phyloP scores from a whole-genome alignment of 2,329 filamentous ascomycete species.

The Colletotrichum chrysophilum region DNA sequence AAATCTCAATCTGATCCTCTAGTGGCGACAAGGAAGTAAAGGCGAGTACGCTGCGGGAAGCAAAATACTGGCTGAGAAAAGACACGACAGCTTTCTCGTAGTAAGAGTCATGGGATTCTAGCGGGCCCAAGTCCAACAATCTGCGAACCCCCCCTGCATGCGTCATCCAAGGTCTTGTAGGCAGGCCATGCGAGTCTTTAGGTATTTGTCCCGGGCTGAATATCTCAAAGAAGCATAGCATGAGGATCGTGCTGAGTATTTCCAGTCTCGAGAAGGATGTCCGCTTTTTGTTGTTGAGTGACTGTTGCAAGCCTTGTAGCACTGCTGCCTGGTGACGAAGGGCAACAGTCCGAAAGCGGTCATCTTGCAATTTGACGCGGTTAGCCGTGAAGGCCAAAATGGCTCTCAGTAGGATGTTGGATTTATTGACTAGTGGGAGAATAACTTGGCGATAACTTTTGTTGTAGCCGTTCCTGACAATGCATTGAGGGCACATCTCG shows the following conservation, averaged over 20 bases:
- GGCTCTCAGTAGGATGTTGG: background rate
- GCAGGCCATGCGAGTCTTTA: background rate
- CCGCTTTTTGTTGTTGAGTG: background rate
- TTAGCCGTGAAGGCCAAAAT: background rate
- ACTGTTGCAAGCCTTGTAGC: background rate
- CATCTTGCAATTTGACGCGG: background rate
- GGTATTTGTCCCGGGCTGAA: accelerated
- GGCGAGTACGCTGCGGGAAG: background rate
- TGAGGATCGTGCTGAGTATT: background rate
- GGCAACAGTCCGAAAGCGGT: background rate
- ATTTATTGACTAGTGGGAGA: background rate
- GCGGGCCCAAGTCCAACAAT: background rate
- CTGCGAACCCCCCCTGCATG: background rate
- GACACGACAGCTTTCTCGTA: background rate
- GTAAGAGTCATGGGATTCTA: background rate
- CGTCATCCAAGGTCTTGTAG: background rate
- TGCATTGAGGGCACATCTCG: background rate
- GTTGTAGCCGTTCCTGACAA: background rate
- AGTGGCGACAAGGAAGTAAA: background rate
- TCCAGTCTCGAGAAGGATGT: background rate
- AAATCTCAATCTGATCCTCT: background rate
- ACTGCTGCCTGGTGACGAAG: background rate
- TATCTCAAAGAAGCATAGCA: background rate
- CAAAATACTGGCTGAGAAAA: background rate
- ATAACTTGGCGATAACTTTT: background rate